Evolutionary conservation across 148 eudicot genomes (phyloP).

Genomic region (Agrostemma githago): DNA sequence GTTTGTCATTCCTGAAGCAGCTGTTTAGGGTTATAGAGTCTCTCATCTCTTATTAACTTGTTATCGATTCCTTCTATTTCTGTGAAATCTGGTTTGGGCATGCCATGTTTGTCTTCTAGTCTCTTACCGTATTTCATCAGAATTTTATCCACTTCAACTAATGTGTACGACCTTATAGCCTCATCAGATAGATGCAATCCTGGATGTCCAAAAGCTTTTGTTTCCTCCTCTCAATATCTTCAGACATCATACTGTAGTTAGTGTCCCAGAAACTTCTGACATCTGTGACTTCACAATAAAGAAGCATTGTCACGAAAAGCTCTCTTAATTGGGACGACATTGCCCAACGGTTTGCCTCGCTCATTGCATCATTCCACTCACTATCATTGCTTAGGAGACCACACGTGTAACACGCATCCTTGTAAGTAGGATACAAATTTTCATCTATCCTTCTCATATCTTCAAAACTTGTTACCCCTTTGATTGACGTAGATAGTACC

Average conservation of each 20-base stretch:
- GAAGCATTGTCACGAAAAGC: neutral
- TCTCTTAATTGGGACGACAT: too few relatives aligned
- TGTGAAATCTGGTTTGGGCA: neutral
- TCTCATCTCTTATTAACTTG: neutral
- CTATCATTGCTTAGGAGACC: too few relatives aligned
- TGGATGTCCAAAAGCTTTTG: neutral
- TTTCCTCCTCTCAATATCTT: constrained; percentile 10
- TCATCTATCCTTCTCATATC: too few relatives aligned
- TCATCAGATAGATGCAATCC: neutral
- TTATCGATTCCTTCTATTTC: neutral
- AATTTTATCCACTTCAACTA: constrained; percentile 4
- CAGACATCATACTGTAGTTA: neutral
- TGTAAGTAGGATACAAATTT: too few relatives aligned
- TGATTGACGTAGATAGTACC: too few relatives aligned
- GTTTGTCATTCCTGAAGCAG: neutral
- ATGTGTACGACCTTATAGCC: neutral
- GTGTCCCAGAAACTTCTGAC: neutral
- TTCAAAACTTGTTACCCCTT: too few relatives aligned
- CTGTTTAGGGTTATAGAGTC: neutral
- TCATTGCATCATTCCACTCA: too few relatives aligned
- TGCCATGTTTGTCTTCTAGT: neutral
- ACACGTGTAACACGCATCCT: too few relatives aligned
- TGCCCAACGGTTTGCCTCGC: too few relatives aligned
- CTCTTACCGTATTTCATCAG: neutral
- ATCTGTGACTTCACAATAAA: neutral